Base-by-base conservation (phyloP, 2,329 filamentous ascomycete genomes). In the Microsporum audouinii region DNA sequence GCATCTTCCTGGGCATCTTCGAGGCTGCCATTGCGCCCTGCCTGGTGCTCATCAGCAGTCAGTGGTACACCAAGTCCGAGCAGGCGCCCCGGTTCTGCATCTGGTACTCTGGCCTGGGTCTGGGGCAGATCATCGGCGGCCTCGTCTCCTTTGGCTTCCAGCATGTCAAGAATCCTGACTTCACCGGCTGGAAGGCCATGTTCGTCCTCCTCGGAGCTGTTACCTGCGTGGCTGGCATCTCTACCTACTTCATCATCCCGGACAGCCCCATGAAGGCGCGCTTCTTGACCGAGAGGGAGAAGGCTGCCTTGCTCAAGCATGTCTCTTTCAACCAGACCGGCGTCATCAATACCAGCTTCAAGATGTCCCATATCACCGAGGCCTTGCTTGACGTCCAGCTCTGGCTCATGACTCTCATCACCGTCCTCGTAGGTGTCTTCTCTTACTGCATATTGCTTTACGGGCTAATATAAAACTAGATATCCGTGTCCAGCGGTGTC, bases 91-190 rank as follows among this genome's bases (percentile, higher is more conserved):
- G 82, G 33, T 83, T 80, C 71, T 80, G 72, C 56, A 78, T 81
- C 68, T 86, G 77, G 81, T 85, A 82, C 67, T 75, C 77, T n/a
- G 77, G 83, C 45, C 68, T 81, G 34, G 78, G 80, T 27, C 67
- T 82, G 53, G 79, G 81, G 47, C 60, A 59, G 7, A 68, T 71
- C 29, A 65, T 71, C 45, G 68, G 67, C 3, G 58, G 68, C 5
- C 65, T 69, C 3, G 68, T 49, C 66, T 69, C 29, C 66, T 72
- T 68, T 31, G 60, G 63, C 5, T 70, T 71, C 59, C 66, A 63
- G 57, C 57, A 61, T 27, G 47, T 58, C 29, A 51, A 65, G 4
- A 68, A 67, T 1, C 60, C 71, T 12, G 66, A 67, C 51, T 68
- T 65, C 51, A 70, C 39, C n/a, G 66, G 64, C 27, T 63, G 61